Evolutionary conservation across 2,329 filamentous ascomycete species (phyloP).

Genomic region (Phyllosticta citrichinensis): DNA sequence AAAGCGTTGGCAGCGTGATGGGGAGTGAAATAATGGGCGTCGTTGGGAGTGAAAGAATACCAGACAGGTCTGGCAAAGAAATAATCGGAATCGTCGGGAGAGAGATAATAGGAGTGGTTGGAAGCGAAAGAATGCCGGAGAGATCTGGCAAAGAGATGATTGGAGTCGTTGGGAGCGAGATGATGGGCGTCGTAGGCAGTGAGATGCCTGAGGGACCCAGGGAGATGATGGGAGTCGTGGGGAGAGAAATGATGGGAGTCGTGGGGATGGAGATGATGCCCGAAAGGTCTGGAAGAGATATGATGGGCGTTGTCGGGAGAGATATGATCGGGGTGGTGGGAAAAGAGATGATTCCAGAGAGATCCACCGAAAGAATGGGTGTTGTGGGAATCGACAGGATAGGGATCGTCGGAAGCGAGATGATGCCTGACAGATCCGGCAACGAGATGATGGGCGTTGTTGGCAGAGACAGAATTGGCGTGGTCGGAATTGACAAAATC

Average conservation of each 20-base stretch:
- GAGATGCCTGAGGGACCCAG: not conserved
- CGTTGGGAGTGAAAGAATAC: not conserved
- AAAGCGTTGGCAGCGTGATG: too few relatives aligned
- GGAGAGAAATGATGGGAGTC: not conserved
- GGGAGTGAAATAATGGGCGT: not conserved
- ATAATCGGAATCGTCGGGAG: not conserved
- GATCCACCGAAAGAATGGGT: not conserved
- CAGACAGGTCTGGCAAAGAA: not conserved
- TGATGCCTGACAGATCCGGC: too few relatives aligned
- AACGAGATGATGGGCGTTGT: not conserved
- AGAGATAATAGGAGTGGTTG: not conserved
- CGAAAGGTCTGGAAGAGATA: not conserved
- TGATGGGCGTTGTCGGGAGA: not conserved
- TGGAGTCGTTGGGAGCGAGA: not conserved
- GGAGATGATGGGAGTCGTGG: not conserved
- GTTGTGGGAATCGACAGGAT: too few relatives aligned
- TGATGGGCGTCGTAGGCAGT: too few relatives aligned
- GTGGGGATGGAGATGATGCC: not conserved
- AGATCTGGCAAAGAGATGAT: not conserved
- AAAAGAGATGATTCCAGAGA: not conserved
- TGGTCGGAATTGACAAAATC: not conserved
- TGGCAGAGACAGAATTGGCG: not conserved
- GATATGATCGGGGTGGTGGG: not conserved
- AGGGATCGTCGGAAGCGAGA: not conserved
- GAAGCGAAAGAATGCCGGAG: not conserved